A percentile compares a stretch with the other conserved stretches of the same genome.
Evolutionary conservation across 176 grass and related monocot genomes (phyloP).

Genomic region (Carex parvula): DNA sequence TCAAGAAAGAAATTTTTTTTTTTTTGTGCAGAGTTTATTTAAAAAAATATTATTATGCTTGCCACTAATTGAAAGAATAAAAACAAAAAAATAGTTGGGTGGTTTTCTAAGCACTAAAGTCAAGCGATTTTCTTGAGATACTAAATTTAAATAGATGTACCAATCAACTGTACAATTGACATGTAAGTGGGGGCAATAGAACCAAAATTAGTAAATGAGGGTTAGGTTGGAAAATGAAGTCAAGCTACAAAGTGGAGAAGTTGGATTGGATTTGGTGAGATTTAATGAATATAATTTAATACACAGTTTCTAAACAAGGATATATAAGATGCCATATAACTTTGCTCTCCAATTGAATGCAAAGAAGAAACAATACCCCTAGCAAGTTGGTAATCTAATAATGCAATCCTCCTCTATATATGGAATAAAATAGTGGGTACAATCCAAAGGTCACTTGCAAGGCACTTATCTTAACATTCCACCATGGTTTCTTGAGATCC

Average conservation of each 20-base stretch:
- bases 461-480: constrained; percentile 25
- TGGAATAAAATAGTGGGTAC: constrained; percentile 9
- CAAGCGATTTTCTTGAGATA: not conserved
- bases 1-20: too few relatives aligned
- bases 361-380: not conserved
- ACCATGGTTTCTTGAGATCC: constrained; percentile 20
- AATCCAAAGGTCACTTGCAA: constrained; percentile 30
- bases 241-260: not conserved
- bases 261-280: constrained; percentile 16
- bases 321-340: not conserved
- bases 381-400: not conserved
- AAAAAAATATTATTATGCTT: not conserved
- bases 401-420: constrained; percentile 4
- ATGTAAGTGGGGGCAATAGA: not conserved
- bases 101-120: not conserved
- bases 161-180: not conserved
- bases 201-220: not conserved
- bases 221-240: constrained; percentile 9
- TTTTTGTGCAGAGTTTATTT: not conserved
- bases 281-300: not conserved
- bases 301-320: not conserved
- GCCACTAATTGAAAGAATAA: not conserved
- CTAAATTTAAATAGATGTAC: not conserved
- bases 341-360: not conserved
- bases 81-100: not conserved